phyloP scores from a whole-genome alignment of 495 filamentous ascomycete species.

The Aspergillus olivimuriae region DNA sequence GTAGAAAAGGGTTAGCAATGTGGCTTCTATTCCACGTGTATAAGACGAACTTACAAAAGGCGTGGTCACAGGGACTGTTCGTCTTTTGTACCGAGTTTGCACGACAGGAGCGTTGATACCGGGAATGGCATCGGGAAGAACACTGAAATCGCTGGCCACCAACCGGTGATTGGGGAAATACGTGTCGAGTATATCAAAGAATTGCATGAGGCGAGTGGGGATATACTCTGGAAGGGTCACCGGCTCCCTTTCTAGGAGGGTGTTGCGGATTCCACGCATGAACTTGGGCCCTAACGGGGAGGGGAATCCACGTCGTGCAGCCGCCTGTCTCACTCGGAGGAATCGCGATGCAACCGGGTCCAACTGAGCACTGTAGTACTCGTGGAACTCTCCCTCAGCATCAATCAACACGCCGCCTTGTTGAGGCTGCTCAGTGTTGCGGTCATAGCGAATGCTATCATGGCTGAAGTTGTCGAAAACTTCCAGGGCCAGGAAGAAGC shows the following conservation, averaged over 20 bases:
- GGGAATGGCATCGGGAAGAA: slow-evolving; percentile 69
- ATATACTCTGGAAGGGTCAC: slow-evolving; percentile 83
- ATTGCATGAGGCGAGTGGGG: slow-evolving; percentile 89
- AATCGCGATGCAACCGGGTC: slow-evolving; percentile 82
- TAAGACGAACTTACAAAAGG: slow-evolving; percentile 62
- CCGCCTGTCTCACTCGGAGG: slow-evolving; percentile 66
- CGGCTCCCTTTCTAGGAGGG: slow-evolving; percentile 63
- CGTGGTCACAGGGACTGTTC: slow-evolving; percentile 82
- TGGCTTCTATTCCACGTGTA: not conserved
- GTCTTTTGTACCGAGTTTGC: slow-evolving; percentile 82
- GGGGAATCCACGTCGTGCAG: slow-evolving; percentile 48
- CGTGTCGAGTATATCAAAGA: slow-evolving; percentile 80
- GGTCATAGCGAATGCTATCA: slow-evolving; percentile 85
- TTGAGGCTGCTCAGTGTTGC: slow-evolving; percentile 62
- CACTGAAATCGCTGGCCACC: slow-evolving; percentile 85
- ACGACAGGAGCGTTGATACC: slow-evolving; percentile 92
- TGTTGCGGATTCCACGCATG: slow-evolving; percentile 50
- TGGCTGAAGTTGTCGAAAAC: slow-evolving; percentile 99
- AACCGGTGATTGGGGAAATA: slow-evolving; percentile 88
- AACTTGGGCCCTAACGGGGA: slow-evolving; percentile 50
- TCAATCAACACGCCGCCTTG: slow-evolving; percentile 88
- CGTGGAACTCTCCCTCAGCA: slow-evolving; percentile 79
- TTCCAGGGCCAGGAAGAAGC: slow-evolving; percentile 97
- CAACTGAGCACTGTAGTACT: slow-evolving; percentile 74
- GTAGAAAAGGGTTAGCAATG: slow-evolving; percentile 9